Conservation (phyloP, 1,284 basidiomycete species). For the Cutaneotrichosporon arboriforme region DNA sequence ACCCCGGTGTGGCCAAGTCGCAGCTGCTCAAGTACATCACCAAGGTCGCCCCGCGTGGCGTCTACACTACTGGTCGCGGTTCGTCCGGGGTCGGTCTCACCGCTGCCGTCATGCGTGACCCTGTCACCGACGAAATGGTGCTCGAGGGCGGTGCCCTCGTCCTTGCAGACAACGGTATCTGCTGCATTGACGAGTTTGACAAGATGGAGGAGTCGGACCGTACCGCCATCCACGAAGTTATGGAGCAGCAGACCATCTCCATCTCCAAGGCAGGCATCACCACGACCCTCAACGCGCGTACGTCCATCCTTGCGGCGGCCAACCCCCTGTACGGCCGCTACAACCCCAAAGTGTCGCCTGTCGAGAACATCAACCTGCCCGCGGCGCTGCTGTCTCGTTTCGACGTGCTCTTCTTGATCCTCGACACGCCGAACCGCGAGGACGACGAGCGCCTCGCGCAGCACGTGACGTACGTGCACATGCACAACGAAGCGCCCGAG, state of each 20-base stretch:
- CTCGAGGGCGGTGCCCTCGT: constrained; percentile 98
- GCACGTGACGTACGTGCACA: constrained; percentile 97
- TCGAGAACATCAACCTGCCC: constrained; percentile 98
- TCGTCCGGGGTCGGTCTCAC: constrained; percentile 98
- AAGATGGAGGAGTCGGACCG: constrained; percentile 99
- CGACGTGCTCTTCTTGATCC: constrained; percentile 92
- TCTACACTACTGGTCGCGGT: constrained; percentile 97
- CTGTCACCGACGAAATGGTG: constrained; percentile 99
- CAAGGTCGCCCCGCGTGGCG: constrained; percentile 93
- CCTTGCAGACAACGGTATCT: constrained; percentile 97
- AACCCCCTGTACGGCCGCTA: constrained; percentile 98
- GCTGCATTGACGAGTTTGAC: constrained; percentile 99
- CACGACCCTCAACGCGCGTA: constrained; percentile 96
- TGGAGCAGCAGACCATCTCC: constrained; percentile 99
- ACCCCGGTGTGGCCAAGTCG: constrained; percentile 99
- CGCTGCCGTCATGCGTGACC: constrained; percentile 98
- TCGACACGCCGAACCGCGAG: constrained; percentile 90
- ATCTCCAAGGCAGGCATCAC: constrained; percentile 99
- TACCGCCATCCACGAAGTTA: constrained; percentile 99
- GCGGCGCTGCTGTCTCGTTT: constrained; percentile 94
- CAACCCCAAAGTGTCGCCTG: constrained; percentile 93
- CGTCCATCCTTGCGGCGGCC: constrained; percentile 94
- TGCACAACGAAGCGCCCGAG: constrained; percentile 84
- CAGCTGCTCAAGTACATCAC: constrained; percentile 98
- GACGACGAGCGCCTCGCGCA: constrained; percentile 94